phyloP scores from a whole-genome alignment of 306 rosid genomes.

The Purshia tridentata region DNA sequence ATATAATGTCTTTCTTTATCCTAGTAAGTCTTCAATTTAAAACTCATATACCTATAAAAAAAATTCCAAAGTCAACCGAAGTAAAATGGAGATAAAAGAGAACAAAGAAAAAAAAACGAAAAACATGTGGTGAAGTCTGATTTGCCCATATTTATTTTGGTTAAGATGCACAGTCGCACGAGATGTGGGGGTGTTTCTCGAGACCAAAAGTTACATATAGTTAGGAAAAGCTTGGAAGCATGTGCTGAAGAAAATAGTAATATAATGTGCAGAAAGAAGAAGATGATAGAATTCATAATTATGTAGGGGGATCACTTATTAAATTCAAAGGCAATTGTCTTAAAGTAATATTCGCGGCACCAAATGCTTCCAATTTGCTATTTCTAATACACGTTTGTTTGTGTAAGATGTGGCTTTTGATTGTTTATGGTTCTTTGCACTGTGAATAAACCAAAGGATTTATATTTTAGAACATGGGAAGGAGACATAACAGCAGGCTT shows the following conservation, averaged over 20 bases:
- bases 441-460: background rate
- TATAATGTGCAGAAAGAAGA: background rate
- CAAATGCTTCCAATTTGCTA: slow-evolving; percentile 4
- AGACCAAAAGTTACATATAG: background rate
- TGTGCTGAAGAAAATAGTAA: slow-evolving; percentile 1
- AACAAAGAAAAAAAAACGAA: background rate
- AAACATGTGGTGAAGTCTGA: background rate
- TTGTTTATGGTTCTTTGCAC: background rate
- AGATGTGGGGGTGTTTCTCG: background rate
- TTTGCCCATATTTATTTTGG: background rate
- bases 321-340: background rate
- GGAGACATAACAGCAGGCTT: background rate
- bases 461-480: background rate
- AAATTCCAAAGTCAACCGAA: background rate
- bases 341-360: background rate
- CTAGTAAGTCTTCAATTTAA: too few relatives aligned
- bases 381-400: background rate
- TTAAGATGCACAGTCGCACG: slow-evolving; percentile 13
- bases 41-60: too few relatives aligned
- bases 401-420: background rate
- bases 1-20: too few relatives aligned
- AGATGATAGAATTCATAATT: background rate
- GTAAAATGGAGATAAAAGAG: background rate
- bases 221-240: background rate
- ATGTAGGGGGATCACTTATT: background rate